These are phyloP conservation scores for Pseudophaeomoniella oleicola DNA, from an alignment of 2,329 filamentous ascomycete species.

Conservation along the genomic window DNA sequence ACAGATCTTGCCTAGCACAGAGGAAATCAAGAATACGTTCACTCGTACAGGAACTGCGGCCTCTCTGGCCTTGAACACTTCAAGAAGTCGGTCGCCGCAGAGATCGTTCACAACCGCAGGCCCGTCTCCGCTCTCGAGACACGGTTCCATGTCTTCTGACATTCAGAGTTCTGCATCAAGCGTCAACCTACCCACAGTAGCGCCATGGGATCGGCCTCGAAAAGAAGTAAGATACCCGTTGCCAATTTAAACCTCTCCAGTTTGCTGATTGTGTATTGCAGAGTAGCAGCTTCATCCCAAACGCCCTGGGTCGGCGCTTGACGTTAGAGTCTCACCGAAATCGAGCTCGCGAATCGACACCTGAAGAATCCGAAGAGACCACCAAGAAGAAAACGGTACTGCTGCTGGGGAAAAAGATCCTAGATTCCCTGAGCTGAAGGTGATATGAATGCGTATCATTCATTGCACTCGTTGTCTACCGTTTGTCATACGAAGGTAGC, in stretches of 20 bases:
- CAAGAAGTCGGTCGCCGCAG: slow-evolving; percentile 5
- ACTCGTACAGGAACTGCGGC: slow-evolving; percentile 10
- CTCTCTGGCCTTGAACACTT: slow-evolving; percentile 7
- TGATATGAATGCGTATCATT: too few relatives aligned
- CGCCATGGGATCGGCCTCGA: slow-evolving; percentile 4
- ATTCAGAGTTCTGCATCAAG: slow-evolving; percentile 3
- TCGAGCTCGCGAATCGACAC: slow-evolving; percentile 9
- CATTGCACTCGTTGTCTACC: too few relatives aligned
- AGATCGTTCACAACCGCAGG: slow-evolving; percentile 5
- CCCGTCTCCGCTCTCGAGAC: slow-evolving; percentile 5
- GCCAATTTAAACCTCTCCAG: too few relatives aligned
- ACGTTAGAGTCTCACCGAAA: slow-evolving; percentile 5
- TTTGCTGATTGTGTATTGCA: too few relatives aligned
- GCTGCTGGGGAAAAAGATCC: slow-evolving; percentile 26
- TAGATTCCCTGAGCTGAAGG: slow-evolving; percentile 17
- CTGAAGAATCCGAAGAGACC: slow-evolving; percentile 14
- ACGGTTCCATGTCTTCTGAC: slow-evolving; percentile 8
- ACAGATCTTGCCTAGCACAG: slow-evolving; percentile 40
- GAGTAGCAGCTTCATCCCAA: slow-evolving; percentile 9
- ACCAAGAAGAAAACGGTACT: slow-evolving; percentile 22
- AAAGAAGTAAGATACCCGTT: slow-evolving; percentile 3
- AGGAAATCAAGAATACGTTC: slow-evolving; percentile 14
- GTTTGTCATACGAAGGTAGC: too few relatives aligned
- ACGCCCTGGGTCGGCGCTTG: slow-evolving; percentile 13
- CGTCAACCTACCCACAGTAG: slow-evolving; percentile 1